Evolutionary conservation across 805 yeast genomes (phyloP), one percentile per base, ranked within the genome.

Genomic region (Brettanomyces sp.): DNA sequence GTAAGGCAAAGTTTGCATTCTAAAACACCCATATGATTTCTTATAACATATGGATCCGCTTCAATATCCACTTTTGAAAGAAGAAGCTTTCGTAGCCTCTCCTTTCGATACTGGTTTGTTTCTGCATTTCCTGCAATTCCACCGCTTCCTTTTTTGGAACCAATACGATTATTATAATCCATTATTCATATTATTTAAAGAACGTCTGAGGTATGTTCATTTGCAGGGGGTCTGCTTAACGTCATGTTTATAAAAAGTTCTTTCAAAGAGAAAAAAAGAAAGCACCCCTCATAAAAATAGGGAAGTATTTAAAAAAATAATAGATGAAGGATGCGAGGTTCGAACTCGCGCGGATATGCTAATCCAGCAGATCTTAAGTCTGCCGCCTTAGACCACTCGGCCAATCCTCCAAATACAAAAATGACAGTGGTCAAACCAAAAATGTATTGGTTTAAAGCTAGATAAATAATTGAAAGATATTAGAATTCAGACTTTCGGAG

Each of bases 131-230:
- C 85, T 1, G 96, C 96, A 18, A 89, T 70, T 5, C 95, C 96
- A 53, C 96, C 97, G 28, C 83, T 78, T 34, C 96, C 96, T 60
- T 86, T 80, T 64, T 89, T 89, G 5, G 95, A 83, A 40, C 96
- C 96, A 3, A 85, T 95, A 56, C 96, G 67, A 54, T 85, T 85
- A 51, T 87, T 90, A 58, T 86, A 86, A 62, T 89, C 96, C 97
- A 89, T 89, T 30, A 14, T 30, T 13, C 35, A 32, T 11, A 11
- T 11, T 32, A 11, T 32, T 32, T 32, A 13, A 11, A 11, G 35
- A 32, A 18, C 2, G 18, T 18, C 18, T 18, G 35, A 32, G 35
- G 11, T 32, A 32, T 11, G n/a, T 32, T 13, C n/a, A 32, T 32
- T 11, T 32, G 35, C 18, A 18, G 2, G 1, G 18, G 18, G 18